Conservation (phyloP, 805 yeast genomes). For the Yarrowia bubula region DNA sequence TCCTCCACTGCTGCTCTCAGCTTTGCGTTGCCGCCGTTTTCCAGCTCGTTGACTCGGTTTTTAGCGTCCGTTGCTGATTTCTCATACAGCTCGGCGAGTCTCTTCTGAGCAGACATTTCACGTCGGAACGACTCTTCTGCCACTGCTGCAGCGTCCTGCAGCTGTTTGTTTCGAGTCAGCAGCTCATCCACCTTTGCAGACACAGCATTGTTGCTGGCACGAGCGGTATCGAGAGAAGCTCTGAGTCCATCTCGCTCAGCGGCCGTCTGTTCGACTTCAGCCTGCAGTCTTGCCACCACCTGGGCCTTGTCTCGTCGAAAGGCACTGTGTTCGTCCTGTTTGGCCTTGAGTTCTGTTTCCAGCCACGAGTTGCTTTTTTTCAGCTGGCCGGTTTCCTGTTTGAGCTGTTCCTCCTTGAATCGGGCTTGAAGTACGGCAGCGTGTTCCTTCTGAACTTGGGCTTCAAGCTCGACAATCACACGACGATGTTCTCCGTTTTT, state of each 20-base stretch:
- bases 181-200: conserved; percentile 46
- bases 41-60: conserved; percentile 54
- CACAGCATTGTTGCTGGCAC: conserved; percentile 42
- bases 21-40: conserved; percentile 45
- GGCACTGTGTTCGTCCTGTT: conserved; percentile 39
- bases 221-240: conserved; percentile 39
- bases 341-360: conserved; percentile 42
- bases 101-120: conserved; percentile 62
- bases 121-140: conserved; percentile 52
- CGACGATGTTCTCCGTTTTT: conserved; percentile 44
- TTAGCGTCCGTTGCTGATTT: conserved; percentile 52
- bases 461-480: conserved; percentile 43
- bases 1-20: conserved; percentile 43
- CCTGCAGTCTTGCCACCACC: conserved; percentile 39
- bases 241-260: conserved; percentile 38
- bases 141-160: conserved; percentile 46
- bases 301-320: conserved; percentile 38
- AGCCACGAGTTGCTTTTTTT: conserved; percentile 45
- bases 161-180: conserved; percentile 46
- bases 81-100: conserved; percentile 56
- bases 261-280: conserved; percentile 42
- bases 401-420: conserved; percentile 42
- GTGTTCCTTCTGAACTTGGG: conserved; percentile 41
- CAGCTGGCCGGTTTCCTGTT: conserved; percentile 46
- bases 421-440: conserved; percentile 36